phyloP scores from a whole-genome alignment of 2,329 filamentous ascomycete species.

The Rutstroemia sp. region DNA sequence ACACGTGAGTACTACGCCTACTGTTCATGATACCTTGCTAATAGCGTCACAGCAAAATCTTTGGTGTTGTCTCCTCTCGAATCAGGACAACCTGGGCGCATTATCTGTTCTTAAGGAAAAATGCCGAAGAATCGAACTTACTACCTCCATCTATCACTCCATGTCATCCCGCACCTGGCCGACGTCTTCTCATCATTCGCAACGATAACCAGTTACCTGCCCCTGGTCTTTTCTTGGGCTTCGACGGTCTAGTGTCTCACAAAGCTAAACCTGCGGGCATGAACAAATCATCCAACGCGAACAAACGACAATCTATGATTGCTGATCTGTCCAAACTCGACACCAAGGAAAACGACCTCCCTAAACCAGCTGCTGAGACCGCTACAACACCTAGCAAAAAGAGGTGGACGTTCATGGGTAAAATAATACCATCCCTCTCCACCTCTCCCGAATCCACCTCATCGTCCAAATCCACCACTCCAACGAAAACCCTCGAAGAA shows the following conservation, averaged over 20 bases:
- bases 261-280: slow-evolving; percentile 4
- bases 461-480: slow-evolving; percentile 4
- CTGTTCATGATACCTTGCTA: slow-evolving; percentile 13
- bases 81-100: slow-evolving; percentile 56
- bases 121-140: slow-evolving; percentile 42
- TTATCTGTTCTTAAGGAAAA: slow-evolving; percentile 52
- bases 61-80: slow-evolving; percentile 47
- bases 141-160: slow-evolving; percentile 53
- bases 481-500: slow-evolving; percentile 42
- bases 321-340: slow-evolving; percentile 14
- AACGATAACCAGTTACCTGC: slow-evolving; percentile 44
- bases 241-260: slow-evolving; percentile 45
- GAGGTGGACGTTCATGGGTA: slow-evolving; percentile 56
- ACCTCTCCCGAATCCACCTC: slow-evolving; percentile 4
- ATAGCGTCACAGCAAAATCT: slow-evolving; percentile 43
- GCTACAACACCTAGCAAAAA: slow-evolving; percentile 38
- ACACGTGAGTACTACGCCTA: slow-evolving; percentile 41
- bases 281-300: slow-evolving; percentile 14
- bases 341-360: slow-evolving; percentile 9
- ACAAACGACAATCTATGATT: slow-evolving; percentile 24
- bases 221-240: slow-evolving; percentile 46
- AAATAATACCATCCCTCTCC: slow-evolving; percentile 45
- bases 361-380: slow-evolving; percentile 16
- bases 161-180: slow-evolving; percentile 61
- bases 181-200: slow-evolving; percentile 61